Evolutionary conservation across 202 grass and related monocot species (phyloP), one percentile per base, ranked within the genome.

Genomic region (Elaeis oleifera): DNA sequence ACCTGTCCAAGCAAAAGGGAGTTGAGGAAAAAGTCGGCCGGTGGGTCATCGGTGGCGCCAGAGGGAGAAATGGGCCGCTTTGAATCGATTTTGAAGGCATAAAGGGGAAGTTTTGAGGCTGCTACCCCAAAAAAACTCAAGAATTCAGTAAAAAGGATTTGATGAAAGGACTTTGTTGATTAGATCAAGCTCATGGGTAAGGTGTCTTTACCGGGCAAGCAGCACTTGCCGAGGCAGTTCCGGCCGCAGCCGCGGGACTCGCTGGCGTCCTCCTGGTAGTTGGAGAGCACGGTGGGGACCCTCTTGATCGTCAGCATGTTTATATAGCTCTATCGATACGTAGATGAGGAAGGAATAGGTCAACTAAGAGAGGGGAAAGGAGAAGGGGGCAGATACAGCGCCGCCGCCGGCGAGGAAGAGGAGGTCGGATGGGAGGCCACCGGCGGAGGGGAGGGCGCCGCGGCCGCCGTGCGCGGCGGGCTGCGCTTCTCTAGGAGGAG

Each of bases 371-470:
- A 25, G 51, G 1, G 58, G 64, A 14, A 56, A 60, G 59, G 4
- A 22, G 8, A 48, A 53, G 62, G 29, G 44, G 51, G 51, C 52
- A 17, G 22, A 73, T 39, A 32, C 60, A n/a, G 11, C 44, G 55
- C 94, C 94, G 22, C 94, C 94, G 58, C 94, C 94, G 70, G 94
- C 94, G 61, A 99, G 88, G 76, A 99, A 99, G 72, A 99, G 94
- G 51, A 99, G 94, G 73, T 99, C 94, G 0, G 94, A 99, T 13
- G 94, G 94, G 70, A 85, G 94, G 3, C 94, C 94, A 19, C 94
- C 94, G 20, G 88, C 94, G 4, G 85, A 89, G 4, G 94, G 94
- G 22, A 99, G 80, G 50, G 94, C 94, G 65, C 94, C 88, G 61
- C 94, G 88, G 68, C 94, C 88, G 59, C 94, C 94, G 94, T 99